These are phyloP conservation scores for Ascochyta lentis DNA, from an alignment of 2,329 filamentous ascomycete genomes.

Conservation along the genomic window DNA sequence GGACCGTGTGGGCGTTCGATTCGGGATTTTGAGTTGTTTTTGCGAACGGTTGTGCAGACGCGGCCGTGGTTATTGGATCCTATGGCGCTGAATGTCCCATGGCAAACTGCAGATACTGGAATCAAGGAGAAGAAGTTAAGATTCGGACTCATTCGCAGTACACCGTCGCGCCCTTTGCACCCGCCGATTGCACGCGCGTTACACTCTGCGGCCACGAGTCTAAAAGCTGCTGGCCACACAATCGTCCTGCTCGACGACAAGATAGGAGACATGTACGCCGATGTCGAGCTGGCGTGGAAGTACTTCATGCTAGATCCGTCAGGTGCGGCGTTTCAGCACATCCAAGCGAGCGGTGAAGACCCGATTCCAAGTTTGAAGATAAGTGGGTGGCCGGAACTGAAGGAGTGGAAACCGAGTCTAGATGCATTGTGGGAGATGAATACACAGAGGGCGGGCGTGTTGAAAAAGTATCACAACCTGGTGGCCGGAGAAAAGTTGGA, in stretches of 20 bases:
- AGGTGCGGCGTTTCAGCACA: constrained; percentile 40
- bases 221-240: constrained; percentile 55
- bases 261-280: constrained; percentile 40
- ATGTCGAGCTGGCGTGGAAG: constrained; percentile 49
- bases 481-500: constrained; percentile 56
- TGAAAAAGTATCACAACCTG: constrained; percentile 51
- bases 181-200: constrained; percentile 59
- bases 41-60: constrained; percentile 51
- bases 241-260: constrained; percentile 43
- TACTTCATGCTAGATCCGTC: constrained; percentile 52
- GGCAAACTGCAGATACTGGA: constrained; percentile 44
- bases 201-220: constrained; percentile 46
- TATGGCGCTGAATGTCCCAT: constrained; percentile 53
- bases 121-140: constrained; percentile 39
- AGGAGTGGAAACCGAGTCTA: constrained; percentile 43
- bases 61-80: constrained; percentile 54
- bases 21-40: constrained; percentile 51
- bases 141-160: constrained; percentile 59
- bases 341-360: constrained; percentile 54
- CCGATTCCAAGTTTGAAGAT: constrained; percentile 51
- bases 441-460: constrained; percentile 43
- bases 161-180: constrained; percentile 58
- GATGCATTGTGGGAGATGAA: constrained; percentile 55
- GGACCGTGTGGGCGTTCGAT: constrained; percentile 55
- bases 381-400: constrained; percentile 38